phyloP scores from a whole-genome alignment of 306 rosid genomes.

The Castanea mollissima region DNA sequence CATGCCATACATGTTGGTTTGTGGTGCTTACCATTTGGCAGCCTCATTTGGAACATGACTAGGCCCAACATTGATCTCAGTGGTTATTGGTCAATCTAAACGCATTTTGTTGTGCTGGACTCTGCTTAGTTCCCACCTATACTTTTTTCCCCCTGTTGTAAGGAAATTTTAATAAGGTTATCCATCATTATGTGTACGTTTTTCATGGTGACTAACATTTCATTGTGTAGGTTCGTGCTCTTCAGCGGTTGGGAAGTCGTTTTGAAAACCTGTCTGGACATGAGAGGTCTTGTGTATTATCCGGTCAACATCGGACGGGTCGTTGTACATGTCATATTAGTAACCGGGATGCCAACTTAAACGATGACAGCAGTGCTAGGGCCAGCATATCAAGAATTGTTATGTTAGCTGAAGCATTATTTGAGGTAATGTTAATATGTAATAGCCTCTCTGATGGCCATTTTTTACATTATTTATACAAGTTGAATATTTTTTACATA shows the following conservation, averaged over 20 bases:
- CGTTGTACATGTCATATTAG: constrained; percentile 73
- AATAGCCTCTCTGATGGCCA: constrained; percentile 15
- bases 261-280: constrained; percentile 93
- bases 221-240: constrained; percentile 90
- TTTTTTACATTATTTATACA: constrained; percentile 38
- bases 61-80: background rate
- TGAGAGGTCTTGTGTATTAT: constrained; percentile 84
- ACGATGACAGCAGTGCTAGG: constrained; percentile 80
- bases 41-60: background rate
- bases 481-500: constrained; percentile 55
- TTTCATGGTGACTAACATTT: background rate
- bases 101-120: background rate
- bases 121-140: background rate
- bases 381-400: constrained; percentile 99
- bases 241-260: constrained; percentile 93
- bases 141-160: background rate
- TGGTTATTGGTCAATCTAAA: background rate
- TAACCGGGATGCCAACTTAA: constrained; percentile 51
- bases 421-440: constrained; percentile 64
- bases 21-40: background rate
- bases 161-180: background rate
- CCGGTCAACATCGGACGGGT: constrained; percentile 93
- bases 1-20: background rate
- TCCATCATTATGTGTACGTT: constrained; percentile 9
- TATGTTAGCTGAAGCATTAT: constrained; percentile 96